These are phyloP conservation scores for Mitragyna speciosa DNA, from an alignment of 257 asterid genomes.

Conservation along the genomic window DNA sequence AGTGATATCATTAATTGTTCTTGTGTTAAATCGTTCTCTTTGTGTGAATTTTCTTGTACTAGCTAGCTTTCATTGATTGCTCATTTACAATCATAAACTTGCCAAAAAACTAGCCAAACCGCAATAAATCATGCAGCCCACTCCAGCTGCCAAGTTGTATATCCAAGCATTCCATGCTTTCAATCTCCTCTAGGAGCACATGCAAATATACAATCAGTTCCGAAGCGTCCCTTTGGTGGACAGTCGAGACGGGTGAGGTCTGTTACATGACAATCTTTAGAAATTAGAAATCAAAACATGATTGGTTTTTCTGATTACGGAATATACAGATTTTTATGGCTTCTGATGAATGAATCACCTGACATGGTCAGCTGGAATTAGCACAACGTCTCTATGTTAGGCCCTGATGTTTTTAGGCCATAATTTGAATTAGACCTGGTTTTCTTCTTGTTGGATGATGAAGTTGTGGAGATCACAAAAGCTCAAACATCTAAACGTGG, in stretches of 20 bases:
- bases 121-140: slow-evolving; percentile 8
- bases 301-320: slow-evolving; percentile 18
- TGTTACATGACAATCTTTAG: slow-evolving; percentile 10
- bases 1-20: not conserved
- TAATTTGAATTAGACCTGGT: not conserved
- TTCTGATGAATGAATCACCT: not conserved
- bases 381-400: not conserved
- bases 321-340: not conserved
- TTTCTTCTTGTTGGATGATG: not conserved
- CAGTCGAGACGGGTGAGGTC: slow-evolving; percentile 1
- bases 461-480: not conserved
- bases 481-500: slow-evolving; percentile 10
- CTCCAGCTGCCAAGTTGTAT: not conserved
- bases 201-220: slow-evolving; percentile 5
- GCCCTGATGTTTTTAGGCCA: not conserved
- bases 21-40: too few relatives aligned
- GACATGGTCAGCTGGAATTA: not conserved
- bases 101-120: not conserved
- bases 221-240: slow-evolving; percentile 17
- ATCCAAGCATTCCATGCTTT: slow-evolving; percentile 2
- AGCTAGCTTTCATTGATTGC: not conserved
- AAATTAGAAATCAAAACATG: slow-evolving; percentile 2
- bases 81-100: not conserved
- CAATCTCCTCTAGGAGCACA: slow-evolving; percentile 15
- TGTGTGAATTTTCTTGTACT: not conserved